A percentile compares a stretch with the other conserved stretches of the same genome.
These are phyloP conservation scores for Tolypocladium inflatum DNA, from an alignment of 2,329 filamentous ascomycete genomes.

Conservation along the genomic window DNA sequence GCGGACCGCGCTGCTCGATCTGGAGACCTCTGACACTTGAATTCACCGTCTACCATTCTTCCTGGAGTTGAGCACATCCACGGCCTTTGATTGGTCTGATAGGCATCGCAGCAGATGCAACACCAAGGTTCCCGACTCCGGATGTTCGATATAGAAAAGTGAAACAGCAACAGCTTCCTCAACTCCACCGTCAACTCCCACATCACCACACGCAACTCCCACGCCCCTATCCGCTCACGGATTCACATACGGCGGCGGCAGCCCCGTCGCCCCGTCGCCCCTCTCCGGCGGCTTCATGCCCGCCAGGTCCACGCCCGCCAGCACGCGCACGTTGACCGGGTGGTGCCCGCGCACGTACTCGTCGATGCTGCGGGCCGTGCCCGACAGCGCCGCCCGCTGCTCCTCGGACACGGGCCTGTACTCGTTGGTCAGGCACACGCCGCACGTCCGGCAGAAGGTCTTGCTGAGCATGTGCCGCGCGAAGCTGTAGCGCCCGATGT, in stretches of 20 bases:
- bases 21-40: too few species aligned
- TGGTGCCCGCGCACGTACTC: constrained; percentile 4
- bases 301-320: constrained; percentile 27
- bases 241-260: constrained; percentile 27
- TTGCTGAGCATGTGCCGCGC: constrained; percentile 21
- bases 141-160: background rate
- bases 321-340: constrained; percentile 28
- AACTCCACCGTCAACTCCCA: too few species aligned
- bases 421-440: constrained; percentile 30
- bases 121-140: background rate
- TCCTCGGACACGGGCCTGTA: constrained; percentile 20
- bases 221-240: constrained; percentile 15
- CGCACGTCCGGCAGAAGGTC: constrained; percentile 39
- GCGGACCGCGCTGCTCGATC: background rate
- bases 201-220: background rate
- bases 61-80: too few species aligned
- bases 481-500: constrained; percentile 30
- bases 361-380: constrained; percentile 11
- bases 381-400: constrained; percentile 21
- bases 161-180: background rate
- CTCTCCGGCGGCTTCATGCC: constrained; percentile 9
- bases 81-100: too few species aligned
- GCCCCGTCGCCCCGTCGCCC: constrained; percentile 15
- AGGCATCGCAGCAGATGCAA: too few species aligned
- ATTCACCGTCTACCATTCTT: too few species aligned